Evolutionary conservation across 2,329 filamentous ascomycete species (phyloP).

Genomic region (Penicillium sp.): DNA sequence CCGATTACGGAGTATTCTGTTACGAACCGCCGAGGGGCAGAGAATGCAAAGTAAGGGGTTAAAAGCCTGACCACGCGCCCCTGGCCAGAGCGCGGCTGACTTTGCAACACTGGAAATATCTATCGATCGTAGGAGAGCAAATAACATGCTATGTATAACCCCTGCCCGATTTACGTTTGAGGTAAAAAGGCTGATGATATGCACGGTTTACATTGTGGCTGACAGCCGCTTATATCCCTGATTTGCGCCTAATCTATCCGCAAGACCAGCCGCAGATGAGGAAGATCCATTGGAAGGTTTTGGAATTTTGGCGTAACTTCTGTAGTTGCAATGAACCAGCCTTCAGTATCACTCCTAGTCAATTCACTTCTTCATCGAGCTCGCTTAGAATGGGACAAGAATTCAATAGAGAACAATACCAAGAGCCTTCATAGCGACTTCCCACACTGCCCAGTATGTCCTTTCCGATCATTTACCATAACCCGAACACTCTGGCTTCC

Average conservation of each 20-base stretch:
- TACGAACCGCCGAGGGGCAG: background rate
- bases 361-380: background rate
- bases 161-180: background rate
- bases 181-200: background rate
- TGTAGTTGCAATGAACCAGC: background rate
- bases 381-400: background rate
- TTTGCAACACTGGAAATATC: background rate
- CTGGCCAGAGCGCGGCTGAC: background rate
- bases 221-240: background rate
- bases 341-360: background rate
- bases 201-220: background rate
- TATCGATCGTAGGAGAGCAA: background rate
- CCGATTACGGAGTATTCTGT: background rate
- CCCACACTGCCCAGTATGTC: background rate
- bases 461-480: slow-evolving; percentile 8
- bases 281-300: background rate
- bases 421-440: background rate
- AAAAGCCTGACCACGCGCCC: background rate
- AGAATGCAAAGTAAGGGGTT: slow-evolving; percentile 3
- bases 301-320: background rate
- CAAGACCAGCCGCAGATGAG: background rate
- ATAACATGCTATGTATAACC: background rate
- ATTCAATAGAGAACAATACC: background rate
- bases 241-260: background rate
- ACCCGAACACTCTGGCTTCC: slow-evolving; percentile 22